Percentiles rank a stretch among this genome's conserved stretches.
Evolutionary conservation across 148 eudicot genomes (phyloP).

Genomic region (Talinum fruticosum): DNA sequence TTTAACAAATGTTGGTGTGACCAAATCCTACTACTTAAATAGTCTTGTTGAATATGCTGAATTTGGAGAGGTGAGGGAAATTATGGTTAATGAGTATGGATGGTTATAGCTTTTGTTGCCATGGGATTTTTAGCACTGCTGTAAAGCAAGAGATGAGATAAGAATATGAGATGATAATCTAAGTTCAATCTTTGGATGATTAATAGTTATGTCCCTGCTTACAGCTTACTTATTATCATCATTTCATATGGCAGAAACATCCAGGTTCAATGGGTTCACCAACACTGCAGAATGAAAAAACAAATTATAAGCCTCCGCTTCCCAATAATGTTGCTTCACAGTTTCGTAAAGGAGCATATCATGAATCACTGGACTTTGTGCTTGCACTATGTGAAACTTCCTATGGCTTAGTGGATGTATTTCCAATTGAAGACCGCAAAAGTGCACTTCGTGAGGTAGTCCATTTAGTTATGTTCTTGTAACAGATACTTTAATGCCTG

Average conservation of each 20-base stretch:
- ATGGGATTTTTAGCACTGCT: background rate
- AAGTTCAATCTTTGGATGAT: slow-evolving; percentile 3
- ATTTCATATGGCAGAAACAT: slow-evolving; percentile 45
- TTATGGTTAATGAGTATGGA: no score
- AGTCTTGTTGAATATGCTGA: no score
- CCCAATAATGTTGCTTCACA: slow-evolving; percentile 65
- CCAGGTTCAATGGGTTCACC: slow-evolving; percentile 49
- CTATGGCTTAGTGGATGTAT: slow-evolving; percentile 91
- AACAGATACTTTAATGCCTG: background rate
- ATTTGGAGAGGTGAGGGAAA: no score
- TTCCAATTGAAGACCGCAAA: slow-evolving; percentile 95
- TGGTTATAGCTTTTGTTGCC: background rate
- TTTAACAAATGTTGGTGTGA: no score
- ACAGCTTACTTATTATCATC: slow-evolving; percentile 4
- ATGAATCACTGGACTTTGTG: slow-evolving; percentile 92
- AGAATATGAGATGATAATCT: background rate
- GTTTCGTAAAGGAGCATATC: slow-evolving; percentile 92
- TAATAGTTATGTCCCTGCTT: slow-evolving; percentile 2
- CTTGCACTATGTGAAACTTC: slow-evolving; percentile 92
- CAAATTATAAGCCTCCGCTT: slow-evolving; percentile 77
- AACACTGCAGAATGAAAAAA: slow-evolving; percentile 53
- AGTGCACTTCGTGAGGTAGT: slow-evolving; percentile 89
- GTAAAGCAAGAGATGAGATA: background rate
- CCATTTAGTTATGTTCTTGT: slow-evolving; percentile 15
- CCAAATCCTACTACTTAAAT: no score